Conservation (phyloP, 2,329 filamentous ascomycete genomes). For the Calonectria leucothoes region DNA sequence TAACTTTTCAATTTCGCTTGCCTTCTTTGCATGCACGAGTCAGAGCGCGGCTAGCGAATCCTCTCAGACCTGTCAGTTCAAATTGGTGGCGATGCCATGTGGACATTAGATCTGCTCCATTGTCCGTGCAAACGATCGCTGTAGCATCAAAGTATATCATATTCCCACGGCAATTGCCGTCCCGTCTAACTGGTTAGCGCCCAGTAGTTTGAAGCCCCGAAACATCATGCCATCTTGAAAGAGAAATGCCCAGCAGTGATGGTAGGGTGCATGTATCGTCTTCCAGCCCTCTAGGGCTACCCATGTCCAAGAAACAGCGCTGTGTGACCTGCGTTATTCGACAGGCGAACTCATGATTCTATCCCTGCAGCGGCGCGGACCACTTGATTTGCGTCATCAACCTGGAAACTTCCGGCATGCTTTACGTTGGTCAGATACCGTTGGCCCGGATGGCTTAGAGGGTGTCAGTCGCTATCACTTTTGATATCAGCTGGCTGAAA, state of each 20-base stretch:
- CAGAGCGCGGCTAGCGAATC: background rate
- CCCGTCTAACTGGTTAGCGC: background rate
- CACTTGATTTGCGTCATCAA: constrained; percentile 1
- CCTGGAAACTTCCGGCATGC: background rate
- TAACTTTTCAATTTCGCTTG: background rate
- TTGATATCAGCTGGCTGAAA: background rate
- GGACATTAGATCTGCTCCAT: background rate
- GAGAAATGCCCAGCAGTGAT: background rate
- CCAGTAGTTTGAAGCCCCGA: background rate
- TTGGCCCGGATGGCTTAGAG: background rate
- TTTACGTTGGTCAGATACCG: background rate
- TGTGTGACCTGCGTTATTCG: background rate
- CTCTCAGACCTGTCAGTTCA: background rate
- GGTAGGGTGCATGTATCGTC: constrained; percentile 1
- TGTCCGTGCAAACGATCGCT: background rate
- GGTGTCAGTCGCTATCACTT: background rate
- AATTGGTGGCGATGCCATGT: background rate
- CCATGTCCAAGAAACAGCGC: background rate
- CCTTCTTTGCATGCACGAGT: background rate
- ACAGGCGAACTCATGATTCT: background rate
- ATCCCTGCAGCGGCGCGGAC: background rate
- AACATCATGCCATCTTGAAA: background rate
- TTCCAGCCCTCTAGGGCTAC: background rate
- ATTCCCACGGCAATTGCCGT: background rate
- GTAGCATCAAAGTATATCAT: background rate